Percentiles rank a stretch among this genome's conserved stretches.
These are phyloP conservation scores for Persicaria maculosa DNA, from an alignment of 148 eudicot species.

Conservation along the genomic window DNA sequence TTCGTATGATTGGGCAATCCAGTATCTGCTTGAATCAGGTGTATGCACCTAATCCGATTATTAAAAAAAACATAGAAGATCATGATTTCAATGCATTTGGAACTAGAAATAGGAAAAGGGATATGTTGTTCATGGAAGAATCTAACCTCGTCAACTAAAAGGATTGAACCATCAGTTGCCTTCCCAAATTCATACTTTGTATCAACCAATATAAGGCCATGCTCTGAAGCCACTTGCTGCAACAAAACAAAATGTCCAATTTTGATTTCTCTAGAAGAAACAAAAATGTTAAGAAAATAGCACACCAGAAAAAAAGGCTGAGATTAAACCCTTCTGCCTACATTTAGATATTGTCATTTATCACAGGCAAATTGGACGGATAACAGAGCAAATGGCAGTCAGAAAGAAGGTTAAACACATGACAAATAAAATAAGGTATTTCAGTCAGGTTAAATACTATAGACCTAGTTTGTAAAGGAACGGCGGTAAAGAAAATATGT, in stretches of 20 bases:
- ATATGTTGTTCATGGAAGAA: not conserved
- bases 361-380: not conserved
- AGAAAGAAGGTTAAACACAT: not conserved
- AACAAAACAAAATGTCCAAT: slow-evolving; percentile 3
- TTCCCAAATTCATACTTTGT: slow-evolving; percentile 98
- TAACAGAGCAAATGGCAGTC: not conserved
- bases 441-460: not conserved
- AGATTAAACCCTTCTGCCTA: not conserved
- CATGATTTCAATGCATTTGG: not conserved
- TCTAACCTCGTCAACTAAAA: slow-evolving; percentile 78
- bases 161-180: slow-evolving; percentile 68
- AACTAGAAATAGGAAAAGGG: not conserved
- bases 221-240: slow-evolving; percentile 73
- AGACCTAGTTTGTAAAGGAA: slow-evolving; percentile 1
- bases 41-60: slow-evolving; percentile 65
- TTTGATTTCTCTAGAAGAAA: not conserved
- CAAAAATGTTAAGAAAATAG: not conserved
- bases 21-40: slow-evolving; percentile 97
- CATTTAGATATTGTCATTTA: not conserved
- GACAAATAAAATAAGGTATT: too few relatives aligned
- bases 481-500: slow-evolving; percentile 1
- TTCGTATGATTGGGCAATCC: slow-evolving; percentile 77
- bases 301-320: not conserved
- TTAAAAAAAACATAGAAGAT: not conserved
- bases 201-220: slow-evolving; percentile 89